phyloP scores from a whole-genome alignment of 2,329 filamentous ascomycete genomes.

The Trichoderma sp. region DNA sequence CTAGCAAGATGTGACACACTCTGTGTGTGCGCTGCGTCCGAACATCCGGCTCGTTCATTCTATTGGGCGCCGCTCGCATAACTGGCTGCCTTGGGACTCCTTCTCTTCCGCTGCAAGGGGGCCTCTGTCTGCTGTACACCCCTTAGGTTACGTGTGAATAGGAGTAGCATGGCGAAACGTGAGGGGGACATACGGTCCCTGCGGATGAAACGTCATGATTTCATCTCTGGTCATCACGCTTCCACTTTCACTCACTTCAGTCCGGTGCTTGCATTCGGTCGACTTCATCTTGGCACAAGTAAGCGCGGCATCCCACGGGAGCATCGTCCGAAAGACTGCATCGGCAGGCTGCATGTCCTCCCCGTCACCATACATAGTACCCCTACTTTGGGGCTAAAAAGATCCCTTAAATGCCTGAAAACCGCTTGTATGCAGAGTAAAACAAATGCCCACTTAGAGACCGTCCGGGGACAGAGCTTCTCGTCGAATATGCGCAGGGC shows the following conservation, averaged over 20 bases:
- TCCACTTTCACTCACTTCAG: neutral
- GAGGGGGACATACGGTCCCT: neutral
- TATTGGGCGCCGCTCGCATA: too few species aligned
- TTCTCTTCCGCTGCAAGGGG: neutral
- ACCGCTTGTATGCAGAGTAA: neutral
- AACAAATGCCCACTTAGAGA: neutral
- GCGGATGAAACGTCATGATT: conserved; percentile 1
- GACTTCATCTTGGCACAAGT: too few species aligned
- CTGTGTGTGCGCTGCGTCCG: too few species aligned
- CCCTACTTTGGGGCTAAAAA: neutral
- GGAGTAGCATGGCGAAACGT: conserved; percentile 4
- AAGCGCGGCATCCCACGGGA: neutral
- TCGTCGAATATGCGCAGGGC: neutral
- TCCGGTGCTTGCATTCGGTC: neutral
- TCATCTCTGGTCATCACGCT: neutral
- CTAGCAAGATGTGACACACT: too few species aligned
- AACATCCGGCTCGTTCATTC: too few species aligned
- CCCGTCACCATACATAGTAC: neutral
- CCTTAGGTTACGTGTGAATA: neutral
- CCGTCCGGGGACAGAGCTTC: neutral
- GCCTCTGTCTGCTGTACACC: neutral
- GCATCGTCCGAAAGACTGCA: neutral
- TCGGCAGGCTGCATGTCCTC: neutral
- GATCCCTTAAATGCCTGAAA: neutral
- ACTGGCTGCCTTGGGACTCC: too few species aligned